Evolutionary conservation across 148 eudicot genomes (phyloP).

Genomic region (Linanthus parryae): DNA sequence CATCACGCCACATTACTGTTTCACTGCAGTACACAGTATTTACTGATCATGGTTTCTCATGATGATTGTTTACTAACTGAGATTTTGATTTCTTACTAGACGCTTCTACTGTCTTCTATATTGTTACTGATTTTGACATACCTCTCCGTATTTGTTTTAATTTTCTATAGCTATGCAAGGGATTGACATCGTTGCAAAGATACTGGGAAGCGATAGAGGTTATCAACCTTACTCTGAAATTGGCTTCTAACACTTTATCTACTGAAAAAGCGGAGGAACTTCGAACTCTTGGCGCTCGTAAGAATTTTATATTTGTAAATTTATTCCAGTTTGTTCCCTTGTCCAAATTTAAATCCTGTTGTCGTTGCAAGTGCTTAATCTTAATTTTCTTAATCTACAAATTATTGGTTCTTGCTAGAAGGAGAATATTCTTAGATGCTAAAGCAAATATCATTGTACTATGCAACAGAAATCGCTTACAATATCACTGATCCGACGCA

Average conservation of each 20-base stretch:
- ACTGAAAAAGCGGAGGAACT: slow-evolving; percentile 72
- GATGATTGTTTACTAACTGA: too few relatives aligned
- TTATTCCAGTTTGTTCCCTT: too few relatives aligned
- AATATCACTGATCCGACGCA: slow-evolving; percentile 67
- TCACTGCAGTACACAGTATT: too few relatives aligned
- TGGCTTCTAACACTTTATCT: slow-evolving; percentile 48
- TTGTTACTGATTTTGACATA: too few relatives aligned
- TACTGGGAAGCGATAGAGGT: slow-evolving; percentile 71
- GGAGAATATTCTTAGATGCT: too few relatives aligned
- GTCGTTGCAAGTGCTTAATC: too few relatives aligned
- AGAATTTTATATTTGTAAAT: slow-evolving; percentile 18
- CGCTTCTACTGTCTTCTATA: too few relatives aligned
- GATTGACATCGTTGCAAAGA: slow-evolving; percentile 57
- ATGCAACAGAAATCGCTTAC: slow-evolving; percentile 56
- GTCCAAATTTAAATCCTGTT: too few relatives aligned
- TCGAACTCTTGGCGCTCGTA: slow-evolving; percentile 79
- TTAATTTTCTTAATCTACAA: too few relatives aligned
- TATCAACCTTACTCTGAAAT: slow-evolving; percentile 52
- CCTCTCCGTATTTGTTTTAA: slow-evolving; percentile 10
- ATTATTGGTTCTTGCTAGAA: slow-evolving; percentile 12
- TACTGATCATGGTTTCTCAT: too few relatives aligned
- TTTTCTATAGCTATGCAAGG: slow-evolving; percentile 54
- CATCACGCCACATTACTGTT: background rate
- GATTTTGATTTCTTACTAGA: too few relatives aligned
- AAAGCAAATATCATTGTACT: slow-evolving; percentile 1